Conservation (phyloP, 805 yeast species). For the Ogataea populi-albae region DNA sequence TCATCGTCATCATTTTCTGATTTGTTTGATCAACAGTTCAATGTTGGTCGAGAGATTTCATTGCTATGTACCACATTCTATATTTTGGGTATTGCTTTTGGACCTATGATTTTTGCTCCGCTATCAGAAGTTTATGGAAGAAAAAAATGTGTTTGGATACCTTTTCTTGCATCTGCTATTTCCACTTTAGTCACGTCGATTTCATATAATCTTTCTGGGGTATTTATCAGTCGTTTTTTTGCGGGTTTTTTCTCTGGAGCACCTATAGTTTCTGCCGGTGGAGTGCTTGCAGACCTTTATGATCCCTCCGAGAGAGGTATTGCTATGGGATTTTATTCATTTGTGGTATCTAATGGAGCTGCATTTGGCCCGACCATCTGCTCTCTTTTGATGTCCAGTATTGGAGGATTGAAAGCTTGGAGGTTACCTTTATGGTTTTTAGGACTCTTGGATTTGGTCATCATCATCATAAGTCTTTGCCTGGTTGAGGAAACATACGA, state of each 20-base stretch:
- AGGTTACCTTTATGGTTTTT: conserved; percentile 55
- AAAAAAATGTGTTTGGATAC: conserved; percentile 41
- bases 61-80: conserved; percentile 55
- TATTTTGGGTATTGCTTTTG: conserved; percentile 64
- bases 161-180: conserved; percentile 38
- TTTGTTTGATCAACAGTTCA: conserved; percentile 29
- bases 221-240: conserved; percentile 53
- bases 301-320: conserved; percentile 48
- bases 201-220: conserved; percentile 47
- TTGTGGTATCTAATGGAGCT: conserved; percentile 62
- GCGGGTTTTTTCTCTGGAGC: conserved; percentile 61
- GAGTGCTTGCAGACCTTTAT: conserved; percentile 57
- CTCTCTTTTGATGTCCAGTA: conserved; percentile 42
- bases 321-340: conserved; percentile 49
- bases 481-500: conserved; percentile 40
- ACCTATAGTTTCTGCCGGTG: conserved; percentile 59
- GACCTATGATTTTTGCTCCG: conserved; percentile 67
- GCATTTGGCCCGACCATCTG: conserved; percentile 63
- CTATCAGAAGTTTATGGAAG: conserved; percentile 47
- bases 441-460: conserved; percentile 37
- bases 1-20: conserved; percentile 37
- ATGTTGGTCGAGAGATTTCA: conserved; percentile 45
- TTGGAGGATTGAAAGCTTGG: conserved; percentile 44
- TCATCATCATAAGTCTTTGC: conserved; percentile 35
- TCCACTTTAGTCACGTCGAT: conserved; percentile 52